Evolutionary conservation across 176 grass and related monocot genomes (phyloP), one percentile per base, ranked within the genome.

Genomic region (Poa annua): DNA sequence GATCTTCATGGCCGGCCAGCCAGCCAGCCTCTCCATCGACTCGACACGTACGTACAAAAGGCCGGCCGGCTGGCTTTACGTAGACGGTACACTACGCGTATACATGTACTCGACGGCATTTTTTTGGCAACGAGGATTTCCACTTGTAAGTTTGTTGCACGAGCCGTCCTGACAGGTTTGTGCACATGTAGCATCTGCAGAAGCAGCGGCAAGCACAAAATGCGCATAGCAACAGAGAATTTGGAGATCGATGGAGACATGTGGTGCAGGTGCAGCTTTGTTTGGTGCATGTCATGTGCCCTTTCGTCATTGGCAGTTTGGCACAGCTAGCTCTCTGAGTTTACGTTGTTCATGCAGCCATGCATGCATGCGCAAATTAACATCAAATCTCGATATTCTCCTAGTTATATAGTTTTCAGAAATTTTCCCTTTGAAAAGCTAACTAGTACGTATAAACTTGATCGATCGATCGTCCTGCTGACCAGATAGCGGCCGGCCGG

Each of bases 81-180:
- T 87, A 84, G 50, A 87, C 79, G 75, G 86, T 84, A 90, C 88
- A 84, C 84, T 36, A 90, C 44, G 45, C 39, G 83, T 82, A 85
- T 35, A 54, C 29, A 7, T 49, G 52, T 81, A 89, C 64, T 86
- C 79, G 74, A 83, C 84, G 80, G 60, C 41, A 39, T 41, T 86
- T 25, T 25, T 29, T 29, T 29, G 38, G 41, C 41, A 11, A 78
- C 88, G 74, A 66, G 74, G 80, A 83, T 74, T 73, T 89, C 88
- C 88, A 82, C 78, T 86, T 77, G 85, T 24, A 51, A 29, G 44
- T 68, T 66, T 4, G 45, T 75, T 45, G 47, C 26, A 74, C 44
- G 79, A 59, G 26, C 56, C 14, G 54, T 51, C 80, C 52, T 86
- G 88, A 82, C 79, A 89, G 16, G 48, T 17, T 8, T n/a, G 44